Conservation (phyloP, 139 green algal genomes). For the Haematococcus sp. region DNA sequence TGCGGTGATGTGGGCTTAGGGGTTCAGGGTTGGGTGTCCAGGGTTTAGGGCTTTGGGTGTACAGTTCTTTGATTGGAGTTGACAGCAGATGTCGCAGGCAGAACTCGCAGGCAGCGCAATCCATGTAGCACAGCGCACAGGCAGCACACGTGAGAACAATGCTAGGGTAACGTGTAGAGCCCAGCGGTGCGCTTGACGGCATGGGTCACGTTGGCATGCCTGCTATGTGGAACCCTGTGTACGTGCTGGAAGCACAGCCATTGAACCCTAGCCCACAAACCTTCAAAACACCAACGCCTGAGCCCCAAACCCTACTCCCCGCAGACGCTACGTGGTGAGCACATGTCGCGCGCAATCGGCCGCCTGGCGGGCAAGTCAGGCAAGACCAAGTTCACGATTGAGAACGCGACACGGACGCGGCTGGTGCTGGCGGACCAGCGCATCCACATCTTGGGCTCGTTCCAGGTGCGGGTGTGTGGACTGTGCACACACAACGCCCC, state of each 20-base stretch:
- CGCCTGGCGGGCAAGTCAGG: slow-evolving; percentile 92
- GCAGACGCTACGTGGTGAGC: slow-evolving; percentile 94
- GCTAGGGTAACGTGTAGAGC: too few species aligned
- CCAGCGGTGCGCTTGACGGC: too few species aligned
- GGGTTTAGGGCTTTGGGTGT: too few species aligned
- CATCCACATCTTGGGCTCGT: slow-evolving; percentile 96
- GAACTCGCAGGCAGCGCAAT: not conserved
- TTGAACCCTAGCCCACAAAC: too few species aligned
- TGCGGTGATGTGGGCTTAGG: slow-evolving; percentile 15
- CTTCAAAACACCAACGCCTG: too few species aligned
- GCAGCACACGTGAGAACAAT: too few species aligned
- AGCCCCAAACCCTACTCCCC: not conserved
- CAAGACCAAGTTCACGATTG: slow-evolving; percentile 99
- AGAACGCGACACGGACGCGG: slow-evolving; percentile 95
- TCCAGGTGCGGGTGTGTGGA: slow-evolving; percentile 56
- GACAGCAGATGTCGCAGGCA: not conserved
- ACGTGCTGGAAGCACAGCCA: too few species aligned
- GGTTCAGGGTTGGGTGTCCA: not conserved
- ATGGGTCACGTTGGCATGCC: too few species aligned
- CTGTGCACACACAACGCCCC: slow-evolving; percentile 44
- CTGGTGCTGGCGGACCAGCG: slow-evolving; percentile 96
- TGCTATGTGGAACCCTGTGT: too few species aligned
- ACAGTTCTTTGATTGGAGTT: not conserved
- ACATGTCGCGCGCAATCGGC: slow-evolving; percentile 93
- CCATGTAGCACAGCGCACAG: too few species aligned